phyloP scores from a whole-genome alignment of 2,329 filamentous ascomycete genomes.

The Biscogniauxia sp. region DNA sequence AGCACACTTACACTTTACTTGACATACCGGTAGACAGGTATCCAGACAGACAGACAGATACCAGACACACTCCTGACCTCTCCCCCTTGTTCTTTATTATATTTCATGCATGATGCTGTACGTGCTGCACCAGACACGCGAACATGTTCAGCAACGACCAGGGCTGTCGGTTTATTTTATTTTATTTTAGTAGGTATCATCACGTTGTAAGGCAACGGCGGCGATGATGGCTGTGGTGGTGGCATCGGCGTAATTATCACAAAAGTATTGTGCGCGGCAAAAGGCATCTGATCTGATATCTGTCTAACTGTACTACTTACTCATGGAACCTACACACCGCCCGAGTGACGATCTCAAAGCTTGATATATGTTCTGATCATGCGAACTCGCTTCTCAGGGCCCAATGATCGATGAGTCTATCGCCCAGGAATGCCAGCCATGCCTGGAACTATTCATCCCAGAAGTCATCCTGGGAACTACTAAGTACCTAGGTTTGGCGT shows the following conservation, averaged over 20 bases:
- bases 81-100: background rate
- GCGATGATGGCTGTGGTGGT: too few relatives aligned
- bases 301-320: background rate
- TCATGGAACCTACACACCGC: background rate
- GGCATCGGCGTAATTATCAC: background rate
- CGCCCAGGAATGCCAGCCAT: conserved; percentile 5
- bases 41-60: background rate
- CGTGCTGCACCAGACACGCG: background rate
- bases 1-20: too few relatives aligned
- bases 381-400: conserved; percentile 28
- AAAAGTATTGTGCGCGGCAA: background rate
- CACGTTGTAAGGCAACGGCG: too few relatives aligned
- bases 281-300: background rate
- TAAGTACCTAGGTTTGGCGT: background rate
- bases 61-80: background rate
- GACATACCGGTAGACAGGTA: too few relatives aligned
- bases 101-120: background rate
- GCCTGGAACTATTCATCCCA: too few relatives aligned
- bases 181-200: background rate
- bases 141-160: background rate
- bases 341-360: background rate
- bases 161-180: background rate
- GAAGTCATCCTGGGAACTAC: too few relatives aligned
- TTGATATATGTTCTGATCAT: conserved; percentile 9
- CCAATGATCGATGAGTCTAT: conserved; percentile 20